phyloP scores from a whole-genome alignment of 1,284 basidiomycete species.

The Rhodofomes roseus region DNA sequence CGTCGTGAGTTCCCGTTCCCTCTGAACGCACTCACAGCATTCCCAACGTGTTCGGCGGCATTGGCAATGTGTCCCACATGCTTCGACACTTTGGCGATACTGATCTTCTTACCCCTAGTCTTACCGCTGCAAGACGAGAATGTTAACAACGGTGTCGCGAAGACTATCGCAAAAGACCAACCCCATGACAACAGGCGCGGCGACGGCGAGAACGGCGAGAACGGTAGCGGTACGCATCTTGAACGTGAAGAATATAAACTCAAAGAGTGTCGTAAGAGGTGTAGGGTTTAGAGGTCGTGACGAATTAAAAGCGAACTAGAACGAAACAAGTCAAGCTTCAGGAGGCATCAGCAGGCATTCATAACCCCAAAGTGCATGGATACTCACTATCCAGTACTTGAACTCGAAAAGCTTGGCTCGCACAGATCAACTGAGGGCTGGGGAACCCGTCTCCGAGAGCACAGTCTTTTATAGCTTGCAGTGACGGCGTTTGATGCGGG shows the following conservation, averaged over 20 bases:
- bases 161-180: not conserved
- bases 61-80: not conserved
- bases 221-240: constrained; percentile 4
- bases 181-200: not conserved
- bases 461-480: not conserved
- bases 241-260: not conserved
- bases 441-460: not conserved
- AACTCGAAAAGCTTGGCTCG: constrained; percentile 6
- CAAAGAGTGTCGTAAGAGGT: constrained; percentile 3
- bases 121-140: not conserved
- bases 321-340: constrained; percentile 7
- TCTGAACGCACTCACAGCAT: not conserved
- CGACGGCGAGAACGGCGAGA: not conserved
- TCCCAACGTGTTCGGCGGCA: not conserved
- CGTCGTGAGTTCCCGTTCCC: too few relatives aligned
- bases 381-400: constrained; percentile 8
- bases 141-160: not conserved
- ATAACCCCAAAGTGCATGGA: not conserved
- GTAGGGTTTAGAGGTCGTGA: not conserved
- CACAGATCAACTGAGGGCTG: constrained; percentile 6
- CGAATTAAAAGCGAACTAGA: not conserved
- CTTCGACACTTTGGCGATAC: not conserved
- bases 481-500: not conserved
- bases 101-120: not conserved
- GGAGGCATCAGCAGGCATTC: not conserved